phyloP scores from a whole-genome alignment of 2,329 filamentous ascomycete genomes.

The Fusarium sp. region DNA sequence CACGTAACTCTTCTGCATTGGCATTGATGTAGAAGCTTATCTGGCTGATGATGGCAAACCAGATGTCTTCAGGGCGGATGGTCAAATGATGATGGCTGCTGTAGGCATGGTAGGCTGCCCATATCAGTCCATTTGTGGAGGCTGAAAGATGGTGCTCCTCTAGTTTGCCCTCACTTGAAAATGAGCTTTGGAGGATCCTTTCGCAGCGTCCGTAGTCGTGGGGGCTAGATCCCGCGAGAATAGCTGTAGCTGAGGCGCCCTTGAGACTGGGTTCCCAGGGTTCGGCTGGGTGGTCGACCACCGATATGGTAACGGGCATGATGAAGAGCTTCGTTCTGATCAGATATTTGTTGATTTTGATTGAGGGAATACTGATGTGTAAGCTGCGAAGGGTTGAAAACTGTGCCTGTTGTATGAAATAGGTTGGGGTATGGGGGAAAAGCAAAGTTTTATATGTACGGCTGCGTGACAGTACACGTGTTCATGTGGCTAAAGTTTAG shows the following conservation, averaged over 20 bases:
- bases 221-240: not conserved
- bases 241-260: not conserved
- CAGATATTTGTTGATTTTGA: not conserved
- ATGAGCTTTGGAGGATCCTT: not conserved
- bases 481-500: no score
- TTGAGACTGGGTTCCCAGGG: not conserved
- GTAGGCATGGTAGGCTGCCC: slow-evolving; percentile 52
- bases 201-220: not conserved
- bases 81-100: slow-evolving; percentile 59
- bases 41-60: slow-evolving; percentile 65
- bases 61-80: slow-evolving; percentile 66
- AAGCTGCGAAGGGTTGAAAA: no score
- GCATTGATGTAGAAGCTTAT: slow-evolving; percentile 62
- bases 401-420: no score
- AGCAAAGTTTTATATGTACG: no score
- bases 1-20: slow-evolving; percentile 40
- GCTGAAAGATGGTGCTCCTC: not conserved
- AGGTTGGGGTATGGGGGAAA: no score
- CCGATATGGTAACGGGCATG: not conserved
- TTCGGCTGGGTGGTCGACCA: not conserved
- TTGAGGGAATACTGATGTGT: no score
- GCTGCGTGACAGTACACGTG: no score
- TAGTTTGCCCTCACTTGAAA: fast-evolving
- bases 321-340: not conserved
- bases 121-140: not conserved